Evolutionary conservation across 2,329 filamentous ascomycete species (phyloP).

Genomic region (Aspergillus neotritici): DNA sequence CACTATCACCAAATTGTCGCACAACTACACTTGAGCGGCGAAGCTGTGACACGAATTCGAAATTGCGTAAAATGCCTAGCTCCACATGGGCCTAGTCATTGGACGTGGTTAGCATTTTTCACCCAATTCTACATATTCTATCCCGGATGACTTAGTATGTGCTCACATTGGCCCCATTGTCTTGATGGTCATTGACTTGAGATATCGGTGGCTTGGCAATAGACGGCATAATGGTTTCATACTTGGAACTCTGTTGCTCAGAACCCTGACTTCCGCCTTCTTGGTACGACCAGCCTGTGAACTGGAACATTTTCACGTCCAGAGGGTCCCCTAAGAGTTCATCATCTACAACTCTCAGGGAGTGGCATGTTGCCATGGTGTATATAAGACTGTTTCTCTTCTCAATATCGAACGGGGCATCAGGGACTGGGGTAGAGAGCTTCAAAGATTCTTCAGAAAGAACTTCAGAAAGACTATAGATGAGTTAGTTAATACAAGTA

Average conservation of each 20-base stretch:
- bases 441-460: conserved; percentile 57
- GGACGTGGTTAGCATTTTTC: conserved; percentile 1
- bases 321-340: conserved; percentile 90
- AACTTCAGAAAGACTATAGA: conserved; percentile 64
- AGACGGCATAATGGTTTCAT: conserved; percentile 69
- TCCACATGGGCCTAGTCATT: conserved; percentile 55
- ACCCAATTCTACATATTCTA: not conserved
- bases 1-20: conserved; percentile 75
- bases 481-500: conserved; percentile 11
- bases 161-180: conserved; percentile 19
- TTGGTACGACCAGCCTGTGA: conserved; percentile 86
- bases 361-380: conserved; percentile 97
- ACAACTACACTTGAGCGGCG: conserved; percentile 90
- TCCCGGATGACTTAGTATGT: too few relatives aligned
- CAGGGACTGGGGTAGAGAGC: conserved; percentile 50
- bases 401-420: conserved; percentile 55
- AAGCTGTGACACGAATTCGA: conserved; percentile 92
- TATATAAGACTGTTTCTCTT: conserved; percentile 69
- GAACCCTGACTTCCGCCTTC: conserved; percentile 67
- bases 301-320: conserved; percentile 98
- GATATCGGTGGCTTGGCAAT: conserved; percentile 72
- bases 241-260: conserved; percentile 63
- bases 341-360: conserved; percentile 75
- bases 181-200: conserved; percentile 43
- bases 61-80: conserved; percentile 81